A percentile compares a stretch with the other conserved stretches of the same genome.
These are phyloP conservation scores for Phytopythium cucurbitacearum DNA, from an alignment of 352 stramenopile genomes.

Conservation along the genomic window DNA sequence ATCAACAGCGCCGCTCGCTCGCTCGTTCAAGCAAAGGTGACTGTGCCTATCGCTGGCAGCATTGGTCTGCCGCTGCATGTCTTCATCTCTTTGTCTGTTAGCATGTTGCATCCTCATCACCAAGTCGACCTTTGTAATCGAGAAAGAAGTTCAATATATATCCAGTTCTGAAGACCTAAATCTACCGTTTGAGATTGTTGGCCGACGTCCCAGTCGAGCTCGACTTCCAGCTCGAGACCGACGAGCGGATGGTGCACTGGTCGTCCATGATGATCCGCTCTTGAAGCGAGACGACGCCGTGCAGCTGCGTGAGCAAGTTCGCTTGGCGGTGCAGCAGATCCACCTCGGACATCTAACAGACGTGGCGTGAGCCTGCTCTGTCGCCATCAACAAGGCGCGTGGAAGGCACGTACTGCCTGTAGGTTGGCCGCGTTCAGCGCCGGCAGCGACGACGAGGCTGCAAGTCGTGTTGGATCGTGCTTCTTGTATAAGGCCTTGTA, in stretches of 20 bases:
- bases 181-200: not conserved
- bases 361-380: not conserved
- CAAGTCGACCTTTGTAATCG: too few relatives aligned
- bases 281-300: slow-evolving; percentile 47
- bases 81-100: too few relatives aligned
- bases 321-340: slow-evolving; percentile 53
- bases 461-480: slow-evolving; percentile 32
- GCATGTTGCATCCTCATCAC: too few relatives aligned
- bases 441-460: slow-evolving; percentile 10
- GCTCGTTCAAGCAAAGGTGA: too few relatives aligned
- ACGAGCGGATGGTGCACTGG: slow-evolving; percentile 59
- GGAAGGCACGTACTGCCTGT: slow-evolving; percentile 21
- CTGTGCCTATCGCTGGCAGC: too few relatives aligned
- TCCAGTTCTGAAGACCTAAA: too few relatives aligned
- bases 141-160: too few relatives aligned
- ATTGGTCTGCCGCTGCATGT: too few relatives aligned
- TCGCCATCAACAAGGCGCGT: not conserved
- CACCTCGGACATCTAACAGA: slow-evolving; percentile 37
- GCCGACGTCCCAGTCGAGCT: slow-evolving; percentile 9
- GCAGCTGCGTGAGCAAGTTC: slow-evolving; percentile 46
- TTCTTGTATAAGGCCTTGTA: slow-evolving; percentile 46
- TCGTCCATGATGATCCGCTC: slow-evolving; percentile 53
- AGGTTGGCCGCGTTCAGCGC: slow-evolving; percentile 23
- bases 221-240: slow-evolving; percentile 73
- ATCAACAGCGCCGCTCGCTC: too few relatives aligned